These are phyloP conservation scores for Millerozyma miso DNA, from an alignment of 805 yeast genomes.

Conservation along the genomic window DNA sequence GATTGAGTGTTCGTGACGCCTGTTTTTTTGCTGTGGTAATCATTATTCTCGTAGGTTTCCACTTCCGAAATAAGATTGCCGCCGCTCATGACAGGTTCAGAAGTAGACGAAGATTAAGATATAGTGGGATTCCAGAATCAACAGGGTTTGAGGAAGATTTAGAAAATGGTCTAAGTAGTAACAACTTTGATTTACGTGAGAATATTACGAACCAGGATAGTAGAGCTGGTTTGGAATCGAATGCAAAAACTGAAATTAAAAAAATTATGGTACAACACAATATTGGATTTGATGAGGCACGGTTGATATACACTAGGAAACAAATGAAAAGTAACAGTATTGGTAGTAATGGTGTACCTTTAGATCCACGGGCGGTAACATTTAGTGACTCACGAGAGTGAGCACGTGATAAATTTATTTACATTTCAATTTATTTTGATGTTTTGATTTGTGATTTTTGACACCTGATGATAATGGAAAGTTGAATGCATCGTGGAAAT, in stretches of 20 bases:
- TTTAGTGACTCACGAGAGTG: constrained; percentile 19
- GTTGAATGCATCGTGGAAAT: background rate
- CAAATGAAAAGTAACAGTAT: constrained; percentile 49
- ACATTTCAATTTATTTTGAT: background rate
- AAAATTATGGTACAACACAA: constrained; percentile 49
- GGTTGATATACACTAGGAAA: constrained; percentile 46
- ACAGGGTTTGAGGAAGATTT: constrained; percentile 38
- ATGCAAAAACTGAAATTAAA: constrained; percentile 48
- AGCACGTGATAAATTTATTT: constrained; percentile 2
- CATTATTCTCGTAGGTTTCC: constrained; percentile 20
- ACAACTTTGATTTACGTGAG: constrained; percentile 48
- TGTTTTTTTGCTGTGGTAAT: constrained; percentile 11
- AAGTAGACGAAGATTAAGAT: constrained; percentile 19
- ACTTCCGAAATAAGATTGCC: constrained; percentile 27
- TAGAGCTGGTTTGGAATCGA: constrained; percentile 59
- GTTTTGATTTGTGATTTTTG: background rate
- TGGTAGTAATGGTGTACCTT: constrained; percentile 62
- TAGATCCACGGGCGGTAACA: constrained; percentile 61
- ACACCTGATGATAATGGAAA: background rate
- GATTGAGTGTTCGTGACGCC: background rate
- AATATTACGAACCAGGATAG: constrained; percentile 45
- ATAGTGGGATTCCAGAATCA: constrained; percentile 6
- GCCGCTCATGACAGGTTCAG: constrained; percentile 25
- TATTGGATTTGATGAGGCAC: constrained; percentile 65
- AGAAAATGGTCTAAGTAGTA: constrained; percentile 44